Base-by-base conservation (phyloP, 148 eudicot species). In the Fagopyrum tataricum region DNA sequence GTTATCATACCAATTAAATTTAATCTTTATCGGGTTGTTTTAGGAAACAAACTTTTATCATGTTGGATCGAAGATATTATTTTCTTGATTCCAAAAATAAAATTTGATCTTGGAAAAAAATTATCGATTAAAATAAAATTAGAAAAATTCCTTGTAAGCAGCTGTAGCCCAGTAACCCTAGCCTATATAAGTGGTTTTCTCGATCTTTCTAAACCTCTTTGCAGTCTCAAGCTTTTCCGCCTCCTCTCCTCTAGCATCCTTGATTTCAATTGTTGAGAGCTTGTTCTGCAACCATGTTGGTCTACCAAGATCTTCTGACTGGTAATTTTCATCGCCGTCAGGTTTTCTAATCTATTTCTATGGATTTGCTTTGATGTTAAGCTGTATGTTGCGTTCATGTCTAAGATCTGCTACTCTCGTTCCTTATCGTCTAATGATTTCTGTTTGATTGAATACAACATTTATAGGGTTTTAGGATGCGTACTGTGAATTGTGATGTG, bases 241-340 rank as follows among this genome's bases (percentile, higher is more conserved):
- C 69, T 11, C 69, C 69, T 64, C 44, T 26, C 68, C 14, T 20
- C 68, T 62, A 12, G 42, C 4, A 26, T 31, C 42, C 41, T 37
- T 62, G 4, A 18, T 37, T 37, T 62, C 8, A 62, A n/a, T n/a
- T n/a, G n/a, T n/a, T n/a, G n/a, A n/a, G 68, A 62, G 68, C 68
- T 41, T 14, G n/a, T n/a, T n/a, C n/a, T 46, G 61, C 74, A 76
- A 83, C 37, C 84, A 84, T 81, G 84, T 78, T 84, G 83, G 79
- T 83, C 71, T 83, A 83, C 59, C 86, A 83, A 47, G 86, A 83
- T 80, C 76, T 83, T 73, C 56, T 83, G 59, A 26, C 79, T 70
- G 83, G 86, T 83, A 73, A 51, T 0, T 14, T 61, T 31, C 43
- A 5, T 2, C 14, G 68, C 43, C n/a, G 7, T 24, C 7, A 58